These are phyloP conservation scores for Lachnellula hyalina DNA, from an alignment of 2,329 filamentous ascomycete genomes.

Conservation along the genomic window DNA sequence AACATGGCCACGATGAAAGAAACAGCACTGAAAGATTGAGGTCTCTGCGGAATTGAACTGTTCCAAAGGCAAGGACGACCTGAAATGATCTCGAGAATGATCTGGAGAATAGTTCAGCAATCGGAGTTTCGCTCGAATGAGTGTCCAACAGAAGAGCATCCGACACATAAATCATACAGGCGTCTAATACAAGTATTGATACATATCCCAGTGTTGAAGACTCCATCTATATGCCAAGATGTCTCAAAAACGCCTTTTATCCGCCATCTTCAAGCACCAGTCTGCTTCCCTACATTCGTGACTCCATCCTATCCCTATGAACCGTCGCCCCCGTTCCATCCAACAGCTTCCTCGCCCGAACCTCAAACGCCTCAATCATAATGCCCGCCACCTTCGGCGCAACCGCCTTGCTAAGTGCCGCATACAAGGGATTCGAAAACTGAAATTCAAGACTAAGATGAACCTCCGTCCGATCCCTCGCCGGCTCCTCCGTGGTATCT, in stretches of 20 bases:
- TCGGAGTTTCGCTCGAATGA: too few species aligned
- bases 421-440: slow-evolving; percentile 86
- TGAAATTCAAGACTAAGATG: slow-evolving; percentile 71
- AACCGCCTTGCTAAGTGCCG: slow-evolving; percentile 71
- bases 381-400: slow-evolving; percentile 77
- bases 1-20: too few species aligned
- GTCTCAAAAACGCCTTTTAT: neutral
- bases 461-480: slow-evolving; percentile 61
- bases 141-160: neutral
- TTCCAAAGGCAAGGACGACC: too few species aligned
- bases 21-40: too few species aligned
- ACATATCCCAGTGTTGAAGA: slow-evolving; percentile 37
- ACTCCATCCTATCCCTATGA: slow-evolving; percentile 1
- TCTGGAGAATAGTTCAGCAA: too few species aligned
- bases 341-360: slow-evolving; percentile 60
- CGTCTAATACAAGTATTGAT: neutral
- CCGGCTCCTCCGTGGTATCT: slow-evolving; percentile 20
- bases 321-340: slow-evolving; percentile 22
- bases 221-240: slow-evolving; percentile 27
- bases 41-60: too few species aligned
- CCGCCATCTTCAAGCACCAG: neutral
- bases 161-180: neutral
- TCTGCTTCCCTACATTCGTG: slow-evolving; percentile 6
- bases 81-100: too few species aligned
- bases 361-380: slow-evolving; percentile 94